Evolutionary conservation across 139 green algal species (phyloP), one percentile per base, ranked within the genome.

Genomic region (Picochlorum sp.): DNA sequence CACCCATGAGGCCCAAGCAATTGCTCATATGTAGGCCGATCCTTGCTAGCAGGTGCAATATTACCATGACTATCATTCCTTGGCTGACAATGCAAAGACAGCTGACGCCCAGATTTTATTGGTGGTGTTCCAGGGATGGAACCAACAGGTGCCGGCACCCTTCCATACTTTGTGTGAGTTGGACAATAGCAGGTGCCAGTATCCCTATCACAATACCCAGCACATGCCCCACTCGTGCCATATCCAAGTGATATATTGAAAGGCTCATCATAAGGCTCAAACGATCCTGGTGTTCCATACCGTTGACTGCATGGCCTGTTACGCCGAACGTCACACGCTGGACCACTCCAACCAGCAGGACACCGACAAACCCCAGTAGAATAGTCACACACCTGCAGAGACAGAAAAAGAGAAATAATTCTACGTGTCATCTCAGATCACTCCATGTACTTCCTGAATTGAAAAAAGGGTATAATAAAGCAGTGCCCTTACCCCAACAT

Each of bases 1-100:
- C 76, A 85, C 38, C 79, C 79, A 3, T 76, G 9, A 1, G 30
- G 52, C 4, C 79, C 79, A 21, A 71, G 73, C 52, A 86, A 44
- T 4, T 78, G 58, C 9, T 77, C 70, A 6, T 60, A 69, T 9
- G 44, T 28, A 1, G 28, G 28, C 28, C 28, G 28, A 30, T 67
- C 47, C 0, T 47, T 23, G 3, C 76, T 74, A 59, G 57, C 77
- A 20, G 51, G 9, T 34, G 26, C 34, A 15, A 26, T 11, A 0
- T n/a, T 28, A 13, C 45, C 45, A 31, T 16, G 14, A 16, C 28
- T 15, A 14, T 37, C 23, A 24, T 60, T 58, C 41, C 21, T 41
- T 26, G 38, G 66, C 21, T 62, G 66, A 28, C 66, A 72, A 11
- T 37, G 6, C 26, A 56, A 14, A 16, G 7, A 7, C 0, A 72